Conservation (phyloP, 495 filamentous ascomycete species). For the Daldinia childiae region DNA sequence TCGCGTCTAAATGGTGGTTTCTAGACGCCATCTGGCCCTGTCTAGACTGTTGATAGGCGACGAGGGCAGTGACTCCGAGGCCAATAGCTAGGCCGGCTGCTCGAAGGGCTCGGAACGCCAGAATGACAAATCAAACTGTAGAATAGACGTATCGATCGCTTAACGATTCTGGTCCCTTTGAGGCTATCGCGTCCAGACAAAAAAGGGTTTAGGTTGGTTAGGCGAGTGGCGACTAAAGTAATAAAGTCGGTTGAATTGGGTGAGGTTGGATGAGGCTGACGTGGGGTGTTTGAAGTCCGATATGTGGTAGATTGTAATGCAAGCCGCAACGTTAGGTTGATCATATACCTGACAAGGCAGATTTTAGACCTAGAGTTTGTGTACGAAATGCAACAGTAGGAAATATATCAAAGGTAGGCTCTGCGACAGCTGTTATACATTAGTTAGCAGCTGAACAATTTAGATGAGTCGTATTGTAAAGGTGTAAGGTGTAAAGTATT, state of each 20-base stretch:
- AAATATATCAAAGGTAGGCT: slow-evolving; percentile 23
- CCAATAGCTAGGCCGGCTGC: slow-evolving; percentile 58
- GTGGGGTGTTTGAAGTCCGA: slow-evolving; percentile 10
- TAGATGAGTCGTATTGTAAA: slow-evolving; percentile 1
- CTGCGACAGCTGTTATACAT: slow-evolving; percentile 17
- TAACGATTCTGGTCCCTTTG: not conserved
- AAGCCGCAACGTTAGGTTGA: slow-evolving; percentile 16
- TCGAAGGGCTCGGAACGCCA: slow-evolving; percentile 60
- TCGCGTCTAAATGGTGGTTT: slow-evolving; percentile 56
- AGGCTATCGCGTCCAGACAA: not conserved
- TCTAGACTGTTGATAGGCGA: slow-evolving; percentile 54
- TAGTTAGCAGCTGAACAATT: slow-evolving; percentile 18
- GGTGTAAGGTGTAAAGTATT: no score
- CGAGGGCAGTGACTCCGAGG: slow-evolving; percentile 60
- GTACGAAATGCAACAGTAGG: slow-evolving; percentile 1
- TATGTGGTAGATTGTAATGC: slow-evolving; percentile 11
- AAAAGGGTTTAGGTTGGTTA: slow-evolving; percentile 1
- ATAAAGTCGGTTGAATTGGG: slow-evolving; percentile 21
- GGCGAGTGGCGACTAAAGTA: slow-evolving; percentile 9
- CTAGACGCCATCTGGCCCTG: slow-evolving; percentile 49
- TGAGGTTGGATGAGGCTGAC: slow-evolving; percentile 22
- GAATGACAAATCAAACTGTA: slow-evolving; percentile 36
- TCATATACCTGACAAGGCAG: slow-evolving; percentile 27
- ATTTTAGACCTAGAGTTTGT: slow-evolving; percentile 24
- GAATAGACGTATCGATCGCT: not conserved